A percentile compares a stretch with the other conserved stretches of the same genome.
Evolutionary conservation across 2,329 filamentous ascomycete genomes (phyloP).

Genomic region (Cladobotryum protrusum): DNA sequence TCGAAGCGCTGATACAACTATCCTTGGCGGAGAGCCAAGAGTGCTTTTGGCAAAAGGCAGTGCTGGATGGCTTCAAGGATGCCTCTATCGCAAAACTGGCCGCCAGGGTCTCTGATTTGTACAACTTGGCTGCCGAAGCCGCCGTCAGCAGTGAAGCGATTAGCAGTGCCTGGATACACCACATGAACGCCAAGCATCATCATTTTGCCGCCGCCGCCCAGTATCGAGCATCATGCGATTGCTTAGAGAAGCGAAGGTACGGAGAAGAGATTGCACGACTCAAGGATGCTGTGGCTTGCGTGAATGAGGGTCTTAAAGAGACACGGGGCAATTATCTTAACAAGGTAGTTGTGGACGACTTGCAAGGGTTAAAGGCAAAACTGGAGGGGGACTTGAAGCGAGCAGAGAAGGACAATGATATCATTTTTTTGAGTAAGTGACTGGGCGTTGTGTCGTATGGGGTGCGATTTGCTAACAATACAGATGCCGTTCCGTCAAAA

Average conservation of each 20-base stretch:
- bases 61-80: constrained; percentile 90
- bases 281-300: constrained; percentile 73
- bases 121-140: constrained; percentile 74
- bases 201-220: constrained; percentile 96
- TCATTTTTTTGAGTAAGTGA: constrained; percentile 74
- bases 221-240: constrained; percentile 84
- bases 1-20: constrained; percentile 76
- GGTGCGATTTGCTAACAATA: constrained; percentile 24
- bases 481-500: constrained; percentile 75
- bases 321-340: constrained; percentile 66
- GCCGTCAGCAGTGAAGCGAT: constrained; percentile 85
- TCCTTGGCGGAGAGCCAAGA: constrained; percentile 92
- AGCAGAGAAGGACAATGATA: constrained; percentile 92
- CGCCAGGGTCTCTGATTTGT: constrained; percentile 83
- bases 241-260: constrained; percentile 87
- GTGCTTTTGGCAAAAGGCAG: constrained; percentile 96
- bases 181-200: constrained; percentile 93
- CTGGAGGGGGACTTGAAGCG: constrained; percentile 84
- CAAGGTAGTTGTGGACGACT: constrained; percentile 72
- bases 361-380: constrained; percentile 74
- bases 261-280: constrained; percentile 90
- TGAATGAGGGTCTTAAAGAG: constrained; percentile 82
- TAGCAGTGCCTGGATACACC: constrained; percentile 94
- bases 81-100: constrained; percentile 86
- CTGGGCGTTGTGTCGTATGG: accelerated